phyloP scores from a whole-genome alignment of 495 filamentous ascomycete genomes.

The Penicillium parvum region DNA sequence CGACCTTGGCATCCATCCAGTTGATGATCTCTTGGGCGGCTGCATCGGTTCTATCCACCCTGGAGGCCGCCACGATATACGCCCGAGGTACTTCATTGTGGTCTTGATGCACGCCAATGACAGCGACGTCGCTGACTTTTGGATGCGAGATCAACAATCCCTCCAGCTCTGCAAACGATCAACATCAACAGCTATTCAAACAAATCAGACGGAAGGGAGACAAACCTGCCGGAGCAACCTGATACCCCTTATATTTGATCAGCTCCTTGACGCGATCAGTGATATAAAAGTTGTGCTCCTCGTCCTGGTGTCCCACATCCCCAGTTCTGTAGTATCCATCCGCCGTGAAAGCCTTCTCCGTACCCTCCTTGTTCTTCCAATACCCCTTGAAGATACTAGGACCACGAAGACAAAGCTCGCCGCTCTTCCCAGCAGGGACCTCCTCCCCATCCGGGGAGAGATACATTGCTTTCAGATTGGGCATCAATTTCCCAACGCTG shows the following conservation, averaged over 20 bases:
- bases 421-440: slow-evolving; percentile 10
- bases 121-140: slow-evolving; percentile 62
- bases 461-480: slow-evolving; percentile 68
- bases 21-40: too few relatives aligned
- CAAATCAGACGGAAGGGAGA: too few relatives aligned
- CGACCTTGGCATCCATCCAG: slow-evolving; percentile 51
- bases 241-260: slow-evolving; percentile 41
- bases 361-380: slow-evolving; percentile 47
- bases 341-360: slow-evolving; percentile 39
- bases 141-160: slow-evolving; percentile 59
- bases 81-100: slow-evolving; percentile 73
- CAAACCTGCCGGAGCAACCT: slow-evolving; percentile 71
- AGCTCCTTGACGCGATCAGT: slow-evolving; percentile 58
- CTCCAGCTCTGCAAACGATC: slow-evolving; percentile 74
- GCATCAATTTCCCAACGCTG: slow-evolving; percentile 65
- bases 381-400: slow-evolving; percentile 47
- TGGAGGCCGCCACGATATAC: too few relatives aligned
- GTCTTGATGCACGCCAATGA: slow-evolving; percentile 59
- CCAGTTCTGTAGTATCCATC: slow-evolving; percentile 58
- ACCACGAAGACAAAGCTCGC: slow-evolving; percentile 66
- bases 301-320: slow-evolving; percentile 50
- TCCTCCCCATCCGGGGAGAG: slow-evolving; percentile 48
- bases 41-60: too few relatives aligned
- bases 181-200: too few relatives aligned
- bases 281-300: slow-evolving; percentile 43